phyloP scores from a whole-genome alignment of 78 protist species.

The Dictyostelium discoideum region dicty_2.7 NC_007090.3:4325001-4325500 shows the following conservation, averaged over 20 bases:
- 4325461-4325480: neutral
- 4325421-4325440: slow-evolving; percentile 3
- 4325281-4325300: neutral
- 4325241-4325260: neutral
- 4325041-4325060: neutral
- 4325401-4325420: neutral
- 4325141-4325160: neutral
- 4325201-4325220: neutral
- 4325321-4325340: neutral
- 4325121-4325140: neutral
- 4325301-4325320: neutral
- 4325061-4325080: neutral
- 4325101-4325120: neutral
- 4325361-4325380: neutral
- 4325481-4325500: neutral
- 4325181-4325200: slow-evolving; percentile 12
- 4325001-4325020: neutral
- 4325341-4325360: neutral
- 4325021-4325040: neutral
- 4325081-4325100: neutral
- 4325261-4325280: neutral
- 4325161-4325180: neutral
- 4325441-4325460: neutral
- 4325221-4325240: neutral
- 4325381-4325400: neutral